phyloP scores from a whole-genome alignment of 306 rosid species.

The Fagus crenata region DNA sequence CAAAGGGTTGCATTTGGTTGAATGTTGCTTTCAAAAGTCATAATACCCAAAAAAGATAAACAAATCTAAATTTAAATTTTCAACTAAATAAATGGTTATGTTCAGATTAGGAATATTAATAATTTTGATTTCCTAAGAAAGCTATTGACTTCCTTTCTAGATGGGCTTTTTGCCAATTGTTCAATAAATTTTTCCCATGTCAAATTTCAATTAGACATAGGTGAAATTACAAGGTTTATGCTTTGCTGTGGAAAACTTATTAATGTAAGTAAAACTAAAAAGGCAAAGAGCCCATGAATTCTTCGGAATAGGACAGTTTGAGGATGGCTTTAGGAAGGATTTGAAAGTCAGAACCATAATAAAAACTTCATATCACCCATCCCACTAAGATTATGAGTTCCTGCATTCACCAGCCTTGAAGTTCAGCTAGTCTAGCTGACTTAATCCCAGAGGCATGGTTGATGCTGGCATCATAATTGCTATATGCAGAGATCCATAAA shows the following conservation, averaged over 20 bases:
- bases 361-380: too few relatives aligned
- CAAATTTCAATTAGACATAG: too few relatives aligned
- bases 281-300: conserved; percentile 15
- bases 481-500: not conserved
- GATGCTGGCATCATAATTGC: not conserved
- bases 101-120: not conserved
- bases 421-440: not conserved
- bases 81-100: not conserved
- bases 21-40: too few relatives aligned
- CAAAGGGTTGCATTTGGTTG: too few relatives aligned
- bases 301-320: conserved; percentile 8
- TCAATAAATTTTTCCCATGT: not conserved
- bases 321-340: conserved; percentile 10
- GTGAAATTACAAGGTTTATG: too few relatives aligned
- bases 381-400: conserved; percentile 12
- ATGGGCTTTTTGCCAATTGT: not conserved
- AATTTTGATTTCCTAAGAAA: not conserved
- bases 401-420: not conserved
- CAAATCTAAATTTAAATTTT: not conserved
- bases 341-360: not conserved
- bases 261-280: conserved; percentile 12
- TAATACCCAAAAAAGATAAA: not conserved
- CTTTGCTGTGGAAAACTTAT: not conserved
- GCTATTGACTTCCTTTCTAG: not conserved
- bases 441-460: not conserved